phyloP scores from a whole-genome alignment of 2,329 filamentous ascomycete genomes.

The Beauveria scarabaeidicola region DNA sequence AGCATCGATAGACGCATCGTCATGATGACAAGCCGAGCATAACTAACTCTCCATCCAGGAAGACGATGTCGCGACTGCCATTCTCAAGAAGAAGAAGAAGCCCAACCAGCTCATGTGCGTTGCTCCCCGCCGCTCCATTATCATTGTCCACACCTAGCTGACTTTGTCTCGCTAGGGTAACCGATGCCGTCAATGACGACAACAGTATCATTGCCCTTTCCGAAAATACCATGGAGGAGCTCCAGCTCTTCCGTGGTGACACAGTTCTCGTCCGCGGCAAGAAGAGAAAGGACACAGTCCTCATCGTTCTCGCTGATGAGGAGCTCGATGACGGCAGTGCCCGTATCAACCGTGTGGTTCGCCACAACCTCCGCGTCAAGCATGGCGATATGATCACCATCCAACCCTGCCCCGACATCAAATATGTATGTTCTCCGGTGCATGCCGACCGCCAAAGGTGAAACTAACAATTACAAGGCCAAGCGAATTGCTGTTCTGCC shows the following conservation, averaged over 20 bases:
- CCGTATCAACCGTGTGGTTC: conserved; percentile 95
- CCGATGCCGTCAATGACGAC: conserved; percentile 97
- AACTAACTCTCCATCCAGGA: conserved; percentile 46
- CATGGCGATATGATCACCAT: conserved; percentile 97
- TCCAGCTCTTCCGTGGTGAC: conserved; percentile 97
- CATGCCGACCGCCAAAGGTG: conserved; percentile 4
- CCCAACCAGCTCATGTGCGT: conserved; percentile 93
- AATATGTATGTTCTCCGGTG: conserved; percentile 70
- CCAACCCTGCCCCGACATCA: conserved; percentile 97
- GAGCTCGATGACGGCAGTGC: conserved; percentile 96
- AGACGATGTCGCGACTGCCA: conserved; percentile 89
- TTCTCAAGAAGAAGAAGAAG: conserved; percentile 99
- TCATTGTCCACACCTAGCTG: conserved; percentile 3
- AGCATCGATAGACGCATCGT: conserved; percentile 15
- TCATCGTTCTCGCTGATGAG: conserved; percentile 95
- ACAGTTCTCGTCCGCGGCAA: conserved; percentile 98
- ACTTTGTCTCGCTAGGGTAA: conserved; percentile 58
- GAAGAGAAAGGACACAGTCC: conserved; percentile 98
- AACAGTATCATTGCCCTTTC: conserved; percentile 98
- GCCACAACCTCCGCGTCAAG: conserved; percentile 97
- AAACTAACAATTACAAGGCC: conserved; percentile 50
- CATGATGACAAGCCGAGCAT: conserved; percentile 11
- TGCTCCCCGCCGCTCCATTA: conserved; percentile 15
- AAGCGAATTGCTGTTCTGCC: conserved; percentile 98
- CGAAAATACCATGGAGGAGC: conserved; percentile 96